phyloP scores from a whole-genome alignment of 2,329 filamentous ascomycete genomes.

The Fusarium torulosum region DNA sequence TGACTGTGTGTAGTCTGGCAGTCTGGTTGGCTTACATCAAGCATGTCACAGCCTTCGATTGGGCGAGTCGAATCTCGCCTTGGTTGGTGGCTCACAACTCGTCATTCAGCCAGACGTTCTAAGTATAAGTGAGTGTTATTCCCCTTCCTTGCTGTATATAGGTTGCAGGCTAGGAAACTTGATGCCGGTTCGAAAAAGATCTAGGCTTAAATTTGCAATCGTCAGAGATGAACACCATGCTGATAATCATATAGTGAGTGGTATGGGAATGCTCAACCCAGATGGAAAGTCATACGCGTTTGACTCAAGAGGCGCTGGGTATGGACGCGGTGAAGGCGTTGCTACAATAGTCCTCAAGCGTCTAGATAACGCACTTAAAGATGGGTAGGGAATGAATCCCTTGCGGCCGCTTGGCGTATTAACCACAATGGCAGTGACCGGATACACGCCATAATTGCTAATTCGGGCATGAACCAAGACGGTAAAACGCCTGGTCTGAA shows the following conservation, averaged over 20 bases:
- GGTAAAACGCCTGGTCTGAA: constrained; percentile 12
- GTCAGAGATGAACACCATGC: rapidly evolving
- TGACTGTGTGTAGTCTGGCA: background rate
- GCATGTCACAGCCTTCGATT: constrained; percentile 10
- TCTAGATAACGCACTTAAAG: background rate
- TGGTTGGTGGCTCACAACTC: constrained; percentile 16
- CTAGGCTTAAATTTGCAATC: too few species aligned
- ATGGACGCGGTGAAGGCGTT: constrained; percentile 9
- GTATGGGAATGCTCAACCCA: constrained; percentile 15
- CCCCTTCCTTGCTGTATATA: rapidly evolving
- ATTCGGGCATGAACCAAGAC: constrained; percentile 18
- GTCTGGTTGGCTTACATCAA: constrained; percentile 7
- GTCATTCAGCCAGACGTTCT: constrained; percentile 12
- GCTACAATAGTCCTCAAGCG: constrained; percentile 11
- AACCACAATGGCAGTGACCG: background rate
- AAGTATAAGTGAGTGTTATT: background rate
- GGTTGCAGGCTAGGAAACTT: rapidly evolving
- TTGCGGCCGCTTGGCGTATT: background rate
- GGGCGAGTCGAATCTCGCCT: constrained; percentile 3
- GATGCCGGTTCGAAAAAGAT: too few species aligned
- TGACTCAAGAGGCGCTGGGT: constrained; percentile 12
- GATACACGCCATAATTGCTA: constrained; percentile 12
- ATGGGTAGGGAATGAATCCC: background rate
- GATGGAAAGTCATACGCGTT: constrained; percentile 13
- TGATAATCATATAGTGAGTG: background rate